Evolutionary conservation across 2,329 filamentous ascomycete genomes (phyloP), one percentile per base, ranked within the genome.

Genomic region (Drechslerella coelobrocha): DNA sequence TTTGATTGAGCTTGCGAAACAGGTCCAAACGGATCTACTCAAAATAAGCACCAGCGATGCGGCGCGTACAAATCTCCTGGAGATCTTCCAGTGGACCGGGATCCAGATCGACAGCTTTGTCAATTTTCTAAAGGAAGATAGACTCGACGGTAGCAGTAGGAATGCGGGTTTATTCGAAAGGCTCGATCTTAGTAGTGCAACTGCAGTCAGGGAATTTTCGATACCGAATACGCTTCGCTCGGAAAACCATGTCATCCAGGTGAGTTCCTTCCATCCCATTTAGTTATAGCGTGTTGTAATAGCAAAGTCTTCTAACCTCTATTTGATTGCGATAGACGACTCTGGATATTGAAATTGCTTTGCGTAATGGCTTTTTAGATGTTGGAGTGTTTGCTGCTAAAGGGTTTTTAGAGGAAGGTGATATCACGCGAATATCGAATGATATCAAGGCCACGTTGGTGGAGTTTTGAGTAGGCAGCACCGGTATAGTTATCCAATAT

Each of bases 21-120:
- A 80, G 10, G 85, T 96, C 1, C 91, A 95, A 76, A 75, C 75
- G 0, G 90, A 95, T 75, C 78, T 96, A 0, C 81, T 84, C 34
- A 77, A 80, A 2, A 88, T 96, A 34, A 83, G 82, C 19, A 82
- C 74, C 24, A 78, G 79, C 1, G 83, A 81, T 50, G 86, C 86
- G 75, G 57, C 57, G 21, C 80, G 80, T 0, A 86, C 86, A 0
- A 86, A 86, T 0, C 79, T 96, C 0, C 85, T 85, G 80, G 88
- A 96, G 77, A 87, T 96, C 37, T 79, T 82, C 19, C 78, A 82
- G 14, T 96, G 91, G 91, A 93, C 90, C 0, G 89, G 88, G 0
- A 79, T 91, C 1, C 81, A 78, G 59, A 78, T 96, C 0, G 84
- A 89, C 74, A 86, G 84, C 0, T 93, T 90, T 79, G 86, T 96